phyloP scores from a whole-genome alignment of 2,329 filamentous ascomycete genomes.

The Mycosphaerelloides madeirae region DNA sequence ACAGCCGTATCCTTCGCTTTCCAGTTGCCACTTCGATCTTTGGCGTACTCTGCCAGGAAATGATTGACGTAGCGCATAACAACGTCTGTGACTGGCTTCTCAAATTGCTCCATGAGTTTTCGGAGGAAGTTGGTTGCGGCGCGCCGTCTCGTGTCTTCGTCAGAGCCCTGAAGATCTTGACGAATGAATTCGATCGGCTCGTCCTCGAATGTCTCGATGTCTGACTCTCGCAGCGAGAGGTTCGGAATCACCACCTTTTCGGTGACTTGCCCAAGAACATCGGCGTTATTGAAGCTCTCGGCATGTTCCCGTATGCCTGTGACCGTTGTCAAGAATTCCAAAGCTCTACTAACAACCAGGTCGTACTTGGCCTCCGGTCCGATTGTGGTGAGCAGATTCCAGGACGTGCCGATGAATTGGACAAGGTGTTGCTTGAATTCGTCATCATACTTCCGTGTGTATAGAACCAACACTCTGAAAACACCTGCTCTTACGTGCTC shows the following conservation, averaged over 20 bases:
- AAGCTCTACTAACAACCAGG: conserved; percentile 83
- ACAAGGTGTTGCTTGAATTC: conserved; percentile 77
- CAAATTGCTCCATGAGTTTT: conserved; percentile 83
- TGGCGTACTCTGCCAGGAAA: conserved; percentile 71
- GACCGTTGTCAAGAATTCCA: conserved; percentile 91
- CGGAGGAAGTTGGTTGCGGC: conserved; percentile 93
- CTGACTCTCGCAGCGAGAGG: conserved; percentile 82
- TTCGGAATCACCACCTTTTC: conserved; percentile 96
- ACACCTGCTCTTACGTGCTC: conserved; percentile 91
- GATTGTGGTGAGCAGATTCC: conserved; percentile 82
- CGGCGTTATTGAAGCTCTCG: conserved; percentile 75
- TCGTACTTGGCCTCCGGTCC: conserved; percentile 90
- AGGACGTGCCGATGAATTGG: conserved; percentile 83
- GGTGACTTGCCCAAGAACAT: conserved; percentile 76
- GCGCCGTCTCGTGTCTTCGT: conserved; percentile 85
- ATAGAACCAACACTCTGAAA: conserved; percentile 83
- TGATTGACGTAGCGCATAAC: conserved; percentile 82
- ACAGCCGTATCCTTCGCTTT: conserved; percentile 98
- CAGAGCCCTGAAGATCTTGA: conserved; percentile 89
- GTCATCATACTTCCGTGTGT: conserved; percentile 92
- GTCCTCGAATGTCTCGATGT: conserved; percentile 94
- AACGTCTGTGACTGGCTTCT: conserved; percentile 76
- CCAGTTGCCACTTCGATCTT: conserved; percentile 69
- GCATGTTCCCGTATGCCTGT: conserved; percentile 74
- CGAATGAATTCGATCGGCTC: conserved; percentile 98